These are phyloP conservation scores for Kodamaea plutei DNA, from an alignment of 1,139 yeast genomes.

Conservation along the genomic window DNA sequence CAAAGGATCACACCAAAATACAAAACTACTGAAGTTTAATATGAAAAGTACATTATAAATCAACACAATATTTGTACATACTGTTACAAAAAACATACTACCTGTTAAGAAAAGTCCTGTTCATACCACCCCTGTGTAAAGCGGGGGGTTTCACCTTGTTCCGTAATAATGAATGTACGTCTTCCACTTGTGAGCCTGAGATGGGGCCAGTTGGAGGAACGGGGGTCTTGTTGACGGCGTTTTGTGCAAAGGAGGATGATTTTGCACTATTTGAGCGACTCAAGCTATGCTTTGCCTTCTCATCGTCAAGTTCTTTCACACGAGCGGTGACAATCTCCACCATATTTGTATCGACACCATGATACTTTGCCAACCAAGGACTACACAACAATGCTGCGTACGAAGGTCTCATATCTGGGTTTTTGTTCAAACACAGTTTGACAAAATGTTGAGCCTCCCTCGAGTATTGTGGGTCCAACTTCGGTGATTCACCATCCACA, in stretches of 20 bases:
- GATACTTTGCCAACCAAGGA: conserved; percentile 69
- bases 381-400: conserved; percentile 70
- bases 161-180: conserved; percentile 35
- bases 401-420: conserved; percentile 79
- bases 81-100: no score
- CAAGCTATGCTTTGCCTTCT: conserved; percentile 15
- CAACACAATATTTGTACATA: no score
- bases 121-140: conserved; percentile 37
- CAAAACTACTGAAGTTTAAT: no score
- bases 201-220: conserved; percentile 4
- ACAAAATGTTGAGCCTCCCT: conserved; percentile 82
- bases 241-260: not conserved
- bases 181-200: conserved; percentile 19
- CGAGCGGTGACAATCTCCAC: conserved; percentile 35
- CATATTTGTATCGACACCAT: conserved; percentile 42
- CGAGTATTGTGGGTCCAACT: conserved; percentile 55
- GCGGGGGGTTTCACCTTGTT: conserved; percentile 42
- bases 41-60: no score
- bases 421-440: conserved; percentile 71
- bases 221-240: conserved; percentile 1
- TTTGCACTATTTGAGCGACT: conserved; percentile 12
- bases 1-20: no score
- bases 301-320: conserved; percentile 28
- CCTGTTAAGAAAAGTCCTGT: conserved; percentile 12
- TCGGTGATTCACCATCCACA: conserved; percentile 94